These are phyloP conservation scores for Chaetomium globosum DNA, from an alignment of 2,329 filamentous ascomycete genomes.

Conservation along the genomic window DNA sequence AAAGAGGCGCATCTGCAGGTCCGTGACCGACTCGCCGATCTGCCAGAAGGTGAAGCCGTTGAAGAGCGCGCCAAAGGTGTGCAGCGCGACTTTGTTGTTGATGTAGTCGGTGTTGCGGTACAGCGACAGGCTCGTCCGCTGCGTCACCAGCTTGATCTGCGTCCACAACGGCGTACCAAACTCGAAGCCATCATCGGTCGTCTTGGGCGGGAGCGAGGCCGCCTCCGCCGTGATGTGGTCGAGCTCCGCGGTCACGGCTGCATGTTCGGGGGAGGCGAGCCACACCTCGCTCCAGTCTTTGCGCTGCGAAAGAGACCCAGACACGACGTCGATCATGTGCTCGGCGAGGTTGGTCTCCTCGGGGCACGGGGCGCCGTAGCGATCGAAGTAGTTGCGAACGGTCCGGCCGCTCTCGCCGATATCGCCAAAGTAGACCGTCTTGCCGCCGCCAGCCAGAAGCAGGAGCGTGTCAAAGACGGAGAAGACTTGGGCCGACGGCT, in stretches of 20 bases:
- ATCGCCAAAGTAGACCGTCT: conserved; percentile 68
- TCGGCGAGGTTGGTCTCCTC: conserved; percentile 70
- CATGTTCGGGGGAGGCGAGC: conserved; percentile 42
- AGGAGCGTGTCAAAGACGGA: conserved; percentile 68
- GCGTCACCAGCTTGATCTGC: conserved; percentile 66
- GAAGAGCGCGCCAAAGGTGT: conserved; percentile 58
- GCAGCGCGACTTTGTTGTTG: conserved; percentile 63
- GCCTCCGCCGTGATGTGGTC: conserved; percentile 62
- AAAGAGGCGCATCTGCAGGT: conserved; percentile 59
- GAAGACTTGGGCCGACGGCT: conserved; percentile 68
- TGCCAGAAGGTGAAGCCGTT: conserved; percentile 66
- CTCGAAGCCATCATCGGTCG: conserved; percentile 59
- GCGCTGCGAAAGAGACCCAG: conserved; percentile 51
- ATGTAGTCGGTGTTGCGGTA: conserved; percentile 69
- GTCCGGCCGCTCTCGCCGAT: conserved; percentile 55
- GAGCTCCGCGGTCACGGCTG: conserved; percentile 64
- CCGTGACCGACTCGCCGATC: conserved; percentile 54
- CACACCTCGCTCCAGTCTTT: conserved; percentile 47
- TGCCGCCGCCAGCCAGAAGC: conserved; percentile 65
- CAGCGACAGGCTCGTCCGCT: conserved; percentile 63
- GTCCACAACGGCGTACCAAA: conserved; percentile 69
- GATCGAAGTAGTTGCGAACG: conserved; percentile 66
- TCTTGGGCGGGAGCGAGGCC: conserved; percentile 48
- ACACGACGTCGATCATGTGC: conserved; percentile 69
- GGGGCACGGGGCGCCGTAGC: conserved; percentile 65